A percentile compares a stretch with the other conserved stretches of the same genome.
Evolutionary conservation across 306 rosid genomes (phyloP).

Genomic region (Lithocarpus polystachyus): DNA sequence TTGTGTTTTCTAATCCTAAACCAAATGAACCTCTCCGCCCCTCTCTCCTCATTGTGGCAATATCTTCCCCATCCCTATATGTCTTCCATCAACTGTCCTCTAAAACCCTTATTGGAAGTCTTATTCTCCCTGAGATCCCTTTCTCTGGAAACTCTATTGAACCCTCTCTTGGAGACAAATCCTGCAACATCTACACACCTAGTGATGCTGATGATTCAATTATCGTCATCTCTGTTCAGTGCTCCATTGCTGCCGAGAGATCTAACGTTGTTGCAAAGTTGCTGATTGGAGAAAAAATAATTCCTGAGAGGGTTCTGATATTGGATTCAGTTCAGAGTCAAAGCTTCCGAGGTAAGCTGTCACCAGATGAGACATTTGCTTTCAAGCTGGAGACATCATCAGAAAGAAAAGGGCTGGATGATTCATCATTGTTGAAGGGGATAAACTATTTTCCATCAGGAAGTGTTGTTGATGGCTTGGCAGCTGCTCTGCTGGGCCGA

Average conservation of each 20-base stretch:
- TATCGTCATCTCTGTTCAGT: slow-evolving; percentile 44
- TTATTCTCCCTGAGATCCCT: slow-evolving; percentile 61
- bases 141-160: slow-evolving; percentile 43
- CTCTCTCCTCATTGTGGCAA: slow-evolving; percentile 58
- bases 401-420: slow-evolving; percentile 33
- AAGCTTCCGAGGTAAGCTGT: slow-evolving; percentile 56
- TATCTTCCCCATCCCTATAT: slow-evolving; percentile 60
- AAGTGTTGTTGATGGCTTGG: slow-evolving; percentile 75
- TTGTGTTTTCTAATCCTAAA: slow-evolving; percentile 38
- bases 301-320: slow-evolving; percentile 49
- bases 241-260: slow-evolving; percentile 41
- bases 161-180: slow-evolving; percentile 43
- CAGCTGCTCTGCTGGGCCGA: slow-evolving; percentile 63
- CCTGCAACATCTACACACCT: slow-evolving; percentile 47
- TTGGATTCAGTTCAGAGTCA: slow-evolving; percentile 51
- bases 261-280: slow-evolving; percentile 46
- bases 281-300: slow-evolving; percentile 40
- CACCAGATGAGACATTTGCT: slow-evolving; percentile 47
- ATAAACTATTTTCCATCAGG: slow-evolving; percentile 74
- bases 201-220: slow-evolving; percentile 6
- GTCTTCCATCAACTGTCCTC: slow-evolving; percentile 43
- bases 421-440: slow-evolving; percentile 27
- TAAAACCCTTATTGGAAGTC: slow-evolving; percentile 51
- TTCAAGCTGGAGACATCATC: slow-evolving; percentile 72
- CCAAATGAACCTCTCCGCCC: slow-evolving; percentile 51